Evolutionary conservation across 2,329 filamentous ascomycete species (phyloP).

Genomic region (Exserohilum turcica): DNA sequence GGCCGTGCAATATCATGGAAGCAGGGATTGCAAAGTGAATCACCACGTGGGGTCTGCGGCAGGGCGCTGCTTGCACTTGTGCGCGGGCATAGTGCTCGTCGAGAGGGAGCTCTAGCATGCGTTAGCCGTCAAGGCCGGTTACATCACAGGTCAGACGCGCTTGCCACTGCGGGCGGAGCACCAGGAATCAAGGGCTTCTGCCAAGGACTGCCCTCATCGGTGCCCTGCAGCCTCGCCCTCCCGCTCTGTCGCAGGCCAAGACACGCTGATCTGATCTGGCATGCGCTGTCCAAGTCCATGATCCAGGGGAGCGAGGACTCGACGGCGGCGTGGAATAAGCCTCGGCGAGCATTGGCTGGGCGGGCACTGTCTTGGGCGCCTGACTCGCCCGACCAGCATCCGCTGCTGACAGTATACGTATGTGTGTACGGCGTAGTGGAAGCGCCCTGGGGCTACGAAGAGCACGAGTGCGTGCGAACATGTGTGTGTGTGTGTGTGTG

Average conservation of each 20-base stretch:
- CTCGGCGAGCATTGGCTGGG: background rate
- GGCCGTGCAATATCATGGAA: constrained; percentile 4
- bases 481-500: background rate
- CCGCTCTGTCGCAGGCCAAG: background rate
- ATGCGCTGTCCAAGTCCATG: background rate
- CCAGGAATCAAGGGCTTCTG: background rate
- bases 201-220: background rate
- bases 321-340: background rate
- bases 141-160: constrained; percentile 6
- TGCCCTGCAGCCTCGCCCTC: background rate
- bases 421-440: background rate
- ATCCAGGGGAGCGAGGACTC: background rate
- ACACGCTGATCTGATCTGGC: background rate
- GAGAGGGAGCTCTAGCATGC: background rate
- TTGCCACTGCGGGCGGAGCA: background rate
- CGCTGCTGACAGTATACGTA: background rate
- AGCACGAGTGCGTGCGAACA: too few relatives aligned
- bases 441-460: background rate
- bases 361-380: background rate
- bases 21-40: constrained; percentile 3
- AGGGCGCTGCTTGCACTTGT: background rate
- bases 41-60: background rate
- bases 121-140: constrained; percentile 1
- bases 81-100: background rate
- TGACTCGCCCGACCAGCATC: background rate